These are phyloP conservation scores for Isatis tinctoria DNA, from an alignment of 345 rosid genomes.

Conservation along the genomic window DNA sequence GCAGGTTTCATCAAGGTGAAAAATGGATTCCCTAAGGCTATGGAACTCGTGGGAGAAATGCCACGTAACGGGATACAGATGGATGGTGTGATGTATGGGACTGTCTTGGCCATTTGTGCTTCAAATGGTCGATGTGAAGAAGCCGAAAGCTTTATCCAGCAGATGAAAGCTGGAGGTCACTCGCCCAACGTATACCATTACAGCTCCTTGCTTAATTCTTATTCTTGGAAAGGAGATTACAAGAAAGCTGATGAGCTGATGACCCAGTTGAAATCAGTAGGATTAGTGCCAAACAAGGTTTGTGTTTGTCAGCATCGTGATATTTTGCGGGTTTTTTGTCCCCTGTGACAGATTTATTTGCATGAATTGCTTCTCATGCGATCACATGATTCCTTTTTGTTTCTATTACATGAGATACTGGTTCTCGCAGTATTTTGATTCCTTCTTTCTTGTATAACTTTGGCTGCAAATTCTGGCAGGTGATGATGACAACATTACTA, in stretches of 20 bases:
- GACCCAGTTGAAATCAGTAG: conserved; percentile 67
- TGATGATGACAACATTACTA: conserved; percentile 76
- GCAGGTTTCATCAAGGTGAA: conserved; percentile 78
- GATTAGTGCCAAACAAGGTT: conserved; percentile 89
- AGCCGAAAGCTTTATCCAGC: conserved; percentile 66
- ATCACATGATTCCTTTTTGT: not conserved
- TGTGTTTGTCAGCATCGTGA: conserved; percentile 18
- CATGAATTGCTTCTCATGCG: not conserved
- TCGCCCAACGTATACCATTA: conserved; percentile 71
- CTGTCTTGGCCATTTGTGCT: conserved; percentile 87
- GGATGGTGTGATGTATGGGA: conserved; percentile 83
- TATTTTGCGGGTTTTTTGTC: not conserved
- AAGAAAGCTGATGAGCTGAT: conserved; percentile 79
- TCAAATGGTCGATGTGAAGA: conserved; percentile 66
- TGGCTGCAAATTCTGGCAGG: conserved; percentile 46
- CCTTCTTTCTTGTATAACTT: conserved; percentile 1
- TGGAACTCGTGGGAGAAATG: conserved; percentile 68
- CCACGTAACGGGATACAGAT: conserved; percentile 50
- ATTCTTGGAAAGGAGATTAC: conserved; percentile 64
- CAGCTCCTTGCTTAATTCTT: conserved; percentile 87
- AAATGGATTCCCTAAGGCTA: conserved; percentile 62
- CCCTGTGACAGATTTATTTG: not conserved
- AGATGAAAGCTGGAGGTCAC: conserved; percentile 79
- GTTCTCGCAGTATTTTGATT: not conserved
- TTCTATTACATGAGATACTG: not conserved